phyloP scores from a whole-genome alignment of 257 asterid genomes.

The Solanum gracilifrons region DNA sequence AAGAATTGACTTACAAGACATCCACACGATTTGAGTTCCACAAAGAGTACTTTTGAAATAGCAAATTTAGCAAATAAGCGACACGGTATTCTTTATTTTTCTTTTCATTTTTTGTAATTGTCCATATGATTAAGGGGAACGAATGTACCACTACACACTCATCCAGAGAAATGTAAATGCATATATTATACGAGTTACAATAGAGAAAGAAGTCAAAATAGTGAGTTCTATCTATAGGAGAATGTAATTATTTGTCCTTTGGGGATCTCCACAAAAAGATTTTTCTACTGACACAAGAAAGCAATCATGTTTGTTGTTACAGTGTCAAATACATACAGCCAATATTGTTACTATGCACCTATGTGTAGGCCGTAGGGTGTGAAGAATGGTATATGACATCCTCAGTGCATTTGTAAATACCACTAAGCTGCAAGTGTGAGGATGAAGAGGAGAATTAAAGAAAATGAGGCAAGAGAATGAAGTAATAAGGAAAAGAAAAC shows the following conservation, averaged over 20 bases:
- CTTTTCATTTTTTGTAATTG: conserved; percentile 20
- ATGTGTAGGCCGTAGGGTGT: not conserved
- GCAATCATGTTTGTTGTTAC: not conserved
- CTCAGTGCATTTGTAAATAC: not conserved
- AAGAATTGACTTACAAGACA: conserved; percentile 60
- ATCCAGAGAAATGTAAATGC: conserved; percentile 19
- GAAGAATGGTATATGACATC: not conserved
- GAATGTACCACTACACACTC: conserved; percentile 7
- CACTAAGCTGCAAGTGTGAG: not conserved
- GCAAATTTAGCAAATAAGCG: not conserved
- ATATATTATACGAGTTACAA: conserved; percentile 12
- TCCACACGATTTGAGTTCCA: conserved; percentile 75
- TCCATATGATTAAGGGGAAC: conserved; percentile 2
- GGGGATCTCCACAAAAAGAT: not conserved
- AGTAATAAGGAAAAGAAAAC: not conserved
- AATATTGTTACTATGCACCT: not conserved
- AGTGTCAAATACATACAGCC: not conserved
- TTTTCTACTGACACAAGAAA: not conserved
- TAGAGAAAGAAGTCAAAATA: conserved; percentile 9
- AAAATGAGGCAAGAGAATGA: not conserved
- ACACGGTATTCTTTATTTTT: not conserved
- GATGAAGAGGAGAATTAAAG: not conserved
- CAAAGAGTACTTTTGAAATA: conserved; percentile 58
- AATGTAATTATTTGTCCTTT: not conserved
- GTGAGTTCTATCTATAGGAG: not conserved